Evolutionary conservation across 805 yeast genomes (phyloP), one percentile per base, ranked within the genome.

Genomic region (Cyberlindnera sargentensis): DNA sequence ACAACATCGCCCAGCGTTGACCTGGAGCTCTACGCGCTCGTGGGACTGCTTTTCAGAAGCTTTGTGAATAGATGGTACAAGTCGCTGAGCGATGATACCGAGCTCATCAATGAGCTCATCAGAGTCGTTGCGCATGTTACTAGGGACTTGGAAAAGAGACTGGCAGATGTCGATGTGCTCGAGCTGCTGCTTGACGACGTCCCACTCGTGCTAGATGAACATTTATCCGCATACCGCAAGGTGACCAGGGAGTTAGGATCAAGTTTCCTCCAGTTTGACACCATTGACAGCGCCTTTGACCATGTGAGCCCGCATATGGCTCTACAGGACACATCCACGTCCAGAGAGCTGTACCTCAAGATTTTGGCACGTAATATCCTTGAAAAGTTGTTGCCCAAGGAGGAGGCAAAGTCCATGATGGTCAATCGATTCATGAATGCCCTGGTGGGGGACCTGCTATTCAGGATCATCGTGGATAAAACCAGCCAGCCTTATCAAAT

Each of bases 401-500:
- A 68, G 27, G 72, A 66, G 31, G 38, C 57, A 4, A 62, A 64
- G n/a, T 72, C 77, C 1, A 49, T 57, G 4, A 47, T 72, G 8
- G 68, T 71, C 2, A 49, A 55, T 5, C 56, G 64, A 25, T 68
- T 77, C 39, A 43, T 74, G 5, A 50, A 65, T 4, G 57, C 71
- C 1, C 44, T 77, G 4, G 34, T 75, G 10, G 63, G 67, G 25
- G 78, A 74, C 37, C 49, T 75, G 36, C 61, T 71, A 0, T 42
- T 77, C 35, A 57, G 57, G 35, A 73, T 67, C 44, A 49, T 68
- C 1, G 54, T 73, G 5, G 71, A 68, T 6, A 73, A 72, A 49
- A 45, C 76, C 11, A 61, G 71, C 8, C 77, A 76, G 43, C 76
- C 76, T n/a, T 76, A 73, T 60, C 68, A 72, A 56, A 49, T 76